Conservation (phyloP, 2,329 filamentous ascomycete species). For the Colletotrichum caudatum region DNA sequence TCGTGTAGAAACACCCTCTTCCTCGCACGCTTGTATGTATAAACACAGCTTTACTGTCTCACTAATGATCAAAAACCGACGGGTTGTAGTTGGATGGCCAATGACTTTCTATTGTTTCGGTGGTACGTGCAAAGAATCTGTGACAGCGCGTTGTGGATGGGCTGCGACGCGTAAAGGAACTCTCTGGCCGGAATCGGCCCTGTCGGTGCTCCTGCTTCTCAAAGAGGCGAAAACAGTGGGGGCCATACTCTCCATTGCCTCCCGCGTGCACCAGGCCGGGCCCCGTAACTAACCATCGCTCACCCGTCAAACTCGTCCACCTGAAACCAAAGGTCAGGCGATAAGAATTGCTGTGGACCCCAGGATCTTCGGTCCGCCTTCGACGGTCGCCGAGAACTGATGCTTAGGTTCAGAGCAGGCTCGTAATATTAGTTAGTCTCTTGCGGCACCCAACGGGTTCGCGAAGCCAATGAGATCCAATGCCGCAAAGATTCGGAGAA, state of each 20-base stretch:
- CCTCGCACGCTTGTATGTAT: slow-evolving; percentile 40
- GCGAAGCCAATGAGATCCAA: neutral
- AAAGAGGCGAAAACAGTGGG: slow-evolving; percentile 2
- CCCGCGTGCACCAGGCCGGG: neutral
- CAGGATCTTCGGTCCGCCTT: neutral
- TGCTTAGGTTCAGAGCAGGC: neutral
- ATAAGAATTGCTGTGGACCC: neutral
- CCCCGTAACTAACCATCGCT: neutral
- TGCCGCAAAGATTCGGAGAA: neutral
- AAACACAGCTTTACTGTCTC: slow-evolving; percentile 38
- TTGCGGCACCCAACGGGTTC: neutral
- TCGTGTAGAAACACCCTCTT: slow-evolving; percentile 36
- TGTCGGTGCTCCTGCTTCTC: slow-evolving; percentile 4
- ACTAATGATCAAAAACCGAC: slow-evolving; percentile 40
- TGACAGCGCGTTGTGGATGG: neutral
- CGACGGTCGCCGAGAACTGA: too few relatives aligned
- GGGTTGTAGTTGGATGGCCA: slow-evolving; percentile 40
- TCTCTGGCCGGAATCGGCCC: slow-evolving; percentile 10
- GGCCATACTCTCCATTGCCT: neutral
- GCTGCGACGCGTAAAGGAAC: neutral
- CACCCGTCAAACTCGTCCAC: neutral
- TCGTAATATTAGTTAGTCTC: neutral
- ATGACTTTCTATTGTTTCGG: neutral
- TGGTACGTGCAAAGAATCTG: neutral
- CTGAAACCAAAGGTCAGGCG: neutral